Evolutionary conservation across 2,329 filamentous ascomycete genomes (phyloP), one percentile per base, ranked within the genome.

Genomic region (Penicillium sp.): DNA sequence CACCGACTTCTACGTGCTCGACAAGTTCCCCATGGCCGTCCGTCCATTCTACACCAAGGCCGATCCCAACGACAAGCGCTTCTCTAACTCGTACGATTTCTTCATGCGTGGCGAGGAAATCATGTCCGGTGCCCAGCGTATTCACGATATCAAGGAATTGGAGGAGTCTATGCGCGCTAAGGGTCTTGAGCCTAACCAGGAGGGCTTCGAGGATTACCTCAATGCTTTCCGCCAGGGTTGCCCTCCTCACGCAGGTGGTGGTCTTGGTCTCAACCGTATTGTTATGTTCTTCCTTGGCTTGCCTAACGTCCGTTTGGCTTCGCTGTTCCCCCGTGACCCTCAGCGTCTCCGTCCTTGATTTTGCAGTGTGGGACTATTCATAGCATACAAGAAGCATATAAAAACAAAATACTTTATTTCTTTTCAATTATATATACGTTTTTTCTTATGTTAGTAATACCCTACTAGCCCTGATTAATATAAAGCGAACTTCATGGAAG

Each of bases 1-100:
- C 71, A 94, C 91, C 57, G 94, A 99, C 78, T 97, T 97, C 79
- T 97, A 96, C 78, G 87, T 95, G 23, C 83, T 99, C 59, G 93
- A 97, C 80, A 94, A 97, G 77, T 99, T 96, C 81, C 94, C 94
- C 42, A 86, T 94, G 73, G 80, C 81, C 37, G 90, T 94, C 21
- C 85, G 94, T 31, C 93, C 93, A 6, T 96, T 96, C 76, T 97
- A 97, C 76, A 91, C 93, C 58, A 90, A 93, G 79, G 86, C 89
- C 51, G 89, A 89, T 68, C 83, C 84, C 3, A 78, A 82, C 41
- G 83, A 89, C 65, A 80, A 83, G 52, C 79, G 80, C 35, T 82
- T 90, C 60, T 90, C 80, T 41, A 86, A 87, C 75, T 84, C 81
- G 4, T 87, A 86, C 72, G 85, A 87, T 71, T 86, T 87, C 77